Evolutionary conservation across 495 filamentous ascomycete genomes (phyloP).

Genomic region (Staphylotrichum longicolle): DNA sequence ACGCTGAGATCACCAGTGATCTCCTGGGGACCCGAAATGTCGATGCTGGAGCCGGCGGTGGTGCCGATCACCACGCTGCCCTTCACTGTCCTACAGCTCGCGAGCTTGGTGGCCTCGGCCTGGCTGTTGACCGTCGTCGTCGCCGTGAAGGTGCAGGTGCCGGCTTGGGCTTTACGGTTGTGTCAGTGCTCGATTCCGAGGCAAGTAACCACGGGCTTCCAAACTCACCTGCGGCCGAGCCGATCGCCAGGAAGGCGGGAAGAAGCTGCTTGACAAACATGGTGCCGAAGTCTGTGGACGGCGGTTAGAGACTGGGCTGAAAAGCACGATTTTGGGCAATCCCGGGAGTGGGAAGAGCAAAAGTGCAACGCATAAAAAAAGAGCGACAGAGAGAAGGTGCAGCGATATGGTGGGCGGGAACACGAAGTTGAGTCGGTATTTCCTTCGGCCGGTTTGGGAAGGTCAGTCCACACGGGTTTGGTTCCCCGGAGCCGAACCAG

Average conservation of each 20-base stretch:
- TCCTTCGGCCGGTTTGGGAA: not conserved
- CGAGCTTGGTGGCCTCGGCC: slow-evolving; percentile 68
- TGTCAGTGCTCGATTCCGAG: slow-evolving; percentile 19
- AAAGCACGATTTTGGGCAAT: not conserved
- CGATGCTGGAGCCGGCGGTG: slow-evolving; percentile 49
- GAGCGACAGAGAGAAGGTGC: not conserved
- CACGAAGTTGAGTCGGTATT: not conserved
- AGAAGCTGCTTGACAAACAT: slow-evolving; percentile 78
- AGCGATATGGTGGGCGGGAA: slow-evolving; percentile 10
- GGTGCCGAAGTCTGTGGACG: slow-evolving; percentile 39
- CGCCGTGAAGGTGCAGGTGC: slow-evolving; percentile 38
- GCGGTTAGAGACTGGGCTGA: slow-evolving; percentile 22
- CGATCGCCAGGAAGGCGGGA: slow-evolving; percentile 69
- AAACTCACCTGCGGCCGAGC: slow-evolving; percentile 64
- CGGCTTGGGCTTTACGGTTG: slow-evolving; percentile 45
- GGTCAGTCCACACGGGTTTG: not conserved
- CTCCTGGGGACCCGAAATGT: slow-evolving; percentile 53
- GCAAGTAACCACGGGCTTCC: not conserved
- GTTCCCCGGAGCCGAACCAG: not conserved
- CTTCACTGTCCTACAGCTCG: slow-evolving; percentile 63
- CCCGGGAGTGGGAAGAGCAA: not conserved
- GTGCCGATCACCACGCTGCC: slow-evolving; percentile 68
- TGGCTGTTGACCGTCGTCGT: slow-evolving; percentile 60
- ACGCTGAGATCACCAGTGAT: slow-evolving; percentile 69
- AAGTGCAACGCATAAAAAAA: not conserved